Conservation (phyloP, 2,329 filamentous ascomycete species). For the Ceratocystis harringtonii region DNA sequence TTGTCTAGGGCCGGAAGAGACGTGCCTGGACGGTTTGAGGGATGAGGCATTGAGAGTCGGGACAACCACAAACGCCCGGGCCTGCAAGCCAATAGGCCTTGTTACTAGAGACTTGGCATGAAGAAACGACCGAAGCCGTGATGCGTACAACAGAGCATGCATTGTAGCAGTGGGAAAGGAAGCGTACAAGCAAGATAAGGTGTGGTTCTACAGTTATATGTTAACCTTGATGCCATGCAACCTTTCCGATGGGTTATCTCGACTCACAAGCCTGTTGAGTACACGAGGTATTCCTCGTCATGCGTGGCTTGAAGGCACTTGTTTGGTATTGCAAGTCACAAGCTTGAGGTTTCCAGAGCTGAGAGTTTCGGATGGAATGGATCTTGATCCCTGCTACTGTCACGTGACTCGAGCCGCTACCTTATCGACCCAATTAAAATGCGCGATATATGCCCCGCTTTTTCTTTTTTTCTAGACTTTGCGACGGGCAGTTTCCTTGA, state of each 20-base stretch:
- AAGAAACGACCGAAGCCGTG: background rate
- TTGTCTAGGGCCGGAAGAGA: background rate
- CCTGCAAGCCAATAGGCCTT: background rate
- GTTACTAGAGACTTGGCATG: background rate
- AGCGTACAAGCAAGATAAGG: background rate
- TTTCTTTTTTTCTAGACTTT: conserved; percentile 1
- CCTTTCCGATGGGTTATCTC: background rate
- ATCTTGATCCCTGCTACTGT: background rate
- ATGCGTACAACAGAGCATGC: background rate
- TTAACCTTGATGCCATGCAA: background rate
- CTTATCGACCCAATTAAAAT: conserved; percentile 1
- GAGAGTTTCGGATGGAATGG: background rate
- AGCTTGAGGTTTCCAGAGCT: too few species aligned
- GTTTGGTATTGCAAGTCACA: too few species aligned
- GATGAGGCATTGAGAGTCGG: background rate
- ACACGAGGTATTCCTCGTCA: background rate
- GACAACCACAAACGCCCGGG: background rate
- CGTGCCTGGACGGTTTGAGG: background rate
- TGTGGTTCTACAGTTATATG: background rate
- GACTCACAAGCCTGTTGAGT: background rate
- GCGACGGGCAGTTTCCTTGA: background rate
- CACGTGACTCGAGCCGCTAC: background rate
- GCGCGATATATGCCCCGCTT: background rate
- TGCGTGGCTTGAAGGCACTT: too few species aligned
- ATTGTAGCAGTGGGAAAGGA: background rate